phyloP scores from a whole-genome alignment of 495 filamentous ascomycete genomes.

The Staphylotrichum longicolle region DNA sequence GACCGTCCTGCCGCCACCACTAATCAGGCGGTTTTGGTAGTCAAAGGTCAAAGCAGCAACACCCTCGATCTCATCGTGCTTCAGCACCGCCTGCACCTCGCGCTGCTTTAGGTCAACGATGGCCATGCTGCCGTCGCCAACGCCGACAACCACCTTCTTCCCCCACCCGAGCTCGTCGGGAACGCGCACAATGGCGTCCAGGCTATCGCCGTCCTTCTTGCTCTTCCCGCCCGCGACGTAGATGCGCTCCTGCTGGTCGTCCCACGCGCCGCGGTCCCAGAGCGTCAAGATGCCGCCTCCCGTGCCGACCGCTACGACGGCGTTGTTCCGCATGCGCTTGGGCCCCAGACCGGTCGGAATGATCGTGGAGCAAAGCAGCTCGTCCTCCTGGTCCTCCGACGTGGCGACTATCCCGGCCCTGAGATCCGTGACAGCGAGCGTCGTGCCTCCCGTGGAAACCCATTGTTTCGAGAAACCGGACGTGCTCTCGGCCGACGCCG shows the following conservation, averaged over 20 bases:
- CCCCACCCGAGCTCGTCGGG: conserved; percentile 63
- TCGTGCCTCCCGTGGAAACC: conserved; percentile 86
- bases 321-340: conserved; percentile 60
- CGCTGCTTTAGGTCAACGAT: conserved; percentile 45
- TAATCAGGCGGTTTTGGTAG: conserved; percentile 78
- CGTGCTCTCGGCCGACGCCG: conserved; percentile 70
- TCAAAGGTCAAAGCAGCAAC: conserved; percentile 79
- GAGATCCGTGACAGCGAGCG: conserved; percentile 83
- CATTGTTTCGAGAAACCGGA: conserved; percentile 89
- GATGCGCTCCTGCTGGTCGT: conserved; percentile 88
- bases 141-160: conserved; percentile 69
- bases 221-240: conserved; percentile 62
- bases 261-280: conserved; percentile 93
- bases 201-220: conserved; percentile 59
- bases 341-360: conserved; percentile 62
- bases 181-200: conserved; percentile 67
- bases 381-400: conserved; percentile 92
- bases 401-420: conserved; percentile 75
- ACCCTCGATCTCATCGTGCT: conserved; percentile 81
- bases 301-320: conserved; percentile 77
- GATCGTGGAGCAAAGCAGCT: conserved; percentile 74
- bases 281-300: conserved; percentile 78
- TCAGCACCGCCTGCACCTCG: conserved; percentile 47
- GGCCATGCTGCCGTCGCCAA: conserved; percentile 65
- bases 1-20: conserved; percentile 74